Percentiles rank a stretch among this genome's conserved stretches.
phyloP scores from a whole-genome alignment of 2,329 filamentous ascomycete species.

The Claviceps paspali region DNA sequence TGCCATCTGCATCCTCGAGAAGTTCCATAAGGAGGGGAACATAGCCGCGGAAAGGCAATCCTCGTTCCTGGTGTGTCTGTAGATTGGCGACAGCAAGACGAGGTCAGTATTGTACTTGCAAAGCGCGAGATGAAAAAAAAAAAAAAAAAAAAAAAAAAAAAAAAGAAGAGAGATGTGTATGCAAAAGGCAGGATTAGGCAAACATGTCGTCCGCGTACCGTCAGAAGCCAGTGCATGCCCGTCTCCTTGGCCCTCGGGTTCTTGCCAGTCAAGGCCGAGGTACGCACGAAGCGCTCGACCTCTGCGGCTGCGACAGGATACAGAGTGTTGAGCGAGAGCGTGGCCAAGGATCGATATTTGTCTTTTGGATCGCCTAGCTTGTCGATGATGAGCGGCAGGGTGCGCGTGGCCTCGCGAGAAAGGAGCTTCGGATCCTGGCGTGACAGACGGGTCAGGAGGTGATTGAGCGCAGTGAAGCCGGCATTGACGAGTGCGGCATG shows the following conservation, averaged over 20 bases:
- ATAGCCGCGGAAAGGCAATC: constrained; percentile 67
- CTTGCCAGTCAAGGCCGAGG: constrained; percentile 62
- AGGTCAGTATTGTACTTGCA: constrained; percentile 12
- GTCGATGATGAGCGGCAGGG: constrained; percentile 64
- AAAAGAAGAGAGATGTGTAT: not conserved
- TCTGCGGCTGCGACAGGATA: constrained; percentile 55
- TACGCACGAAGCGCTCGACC: constrained; percentile 67
- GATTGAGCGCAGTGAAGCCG: constrained; percentile 75
- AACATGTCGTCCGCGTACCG: no score
- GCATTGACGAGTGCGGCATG: constrained; percentile 66
- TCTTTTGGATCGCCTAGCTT: constrained; percentile 82
- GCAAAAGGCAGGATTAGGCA: no score
- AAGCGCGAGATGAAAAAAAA: no score
- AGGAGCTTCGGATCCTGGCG: constrained; percentile 69
- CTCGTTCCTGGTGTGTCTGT: constrained; percentile 67
- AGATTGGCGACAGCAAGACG: not conserved
- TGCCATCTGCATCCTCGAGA: constrained; percentile 78
- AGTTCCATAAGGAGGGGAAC: constrained; percentile 72
- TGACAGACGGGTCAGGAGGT: constrained; percentile 71
- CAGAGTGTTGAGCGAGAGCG: constrained; percentile 62
- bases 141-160: no score
- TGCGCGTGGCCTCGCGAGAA: constrained; percentile 52
- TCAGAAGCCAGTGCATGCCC: constrained; percentile 71
- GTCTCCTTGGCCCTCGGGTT: constrained; percentile 75
- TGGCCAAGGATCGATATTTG: constrained; percentile 60